Evolutionary conservation across 768 basidiomycete species (phyloP), one percentile per base, ranked within the genome.

Genomic region (Suillus lakei): DNA sequence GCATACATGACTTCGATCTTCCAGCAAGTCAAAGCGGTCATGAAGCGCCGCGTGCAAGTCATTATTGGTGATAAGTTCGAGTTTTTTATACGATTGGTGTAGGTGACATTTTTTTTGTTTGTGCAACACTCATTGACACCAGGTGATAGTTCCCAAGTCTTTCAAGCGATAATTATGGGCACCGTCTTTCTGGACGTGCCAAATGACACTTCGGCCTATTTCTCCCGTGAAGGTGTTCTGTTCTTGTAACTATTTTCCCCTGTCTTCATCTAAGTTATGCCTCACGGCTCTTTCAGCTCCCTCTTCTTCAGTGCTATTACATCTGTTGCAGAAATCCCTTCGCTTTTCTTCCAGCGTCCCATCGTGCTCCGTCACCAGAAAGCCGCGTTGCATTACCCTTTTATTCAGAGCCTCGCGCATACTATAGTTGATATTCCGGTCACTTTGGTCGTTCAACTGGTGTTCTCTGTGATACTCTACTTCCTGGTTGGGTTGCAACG

Each of bases 181-280:
- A 81, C 80, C 28, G 78, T 84, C 41, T 87, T 85, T 77, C 81
- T 82, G 67, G 71, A 78, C 18, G 67, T 84, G 36, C 72, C 79
- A 0, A 71, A 77, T n/a, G 75, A 71, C 39, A 85, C 85, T 6
- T 65, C 67, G 0, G 64, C 62, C 3, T 78, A 50, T 44, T 77
- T 64, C 18, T 88, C 90, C 30, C 86, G 93, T 30, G 93, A 92
- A 26, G 92, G 93, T 73, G 83, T 91, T 46, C 80, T 95, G 16
- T 94, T 93, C 84, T 92, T 95, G 85, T 90, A 70, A 43, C 84
- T 80, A 18, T 46, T 21, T 4, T 39, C 38, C 5, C 21, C 32
- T n/a, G 32, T 34, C 32, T 1, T 50, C 15, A 30, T 0, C 16
- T 4, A 30, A 4, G 2, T 61, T 36, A 28, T n/a, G 12, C 56